Conservation (phyloP, 2,329 filamentous ascomycete genomes). For the Beauveria australis region DNA sequence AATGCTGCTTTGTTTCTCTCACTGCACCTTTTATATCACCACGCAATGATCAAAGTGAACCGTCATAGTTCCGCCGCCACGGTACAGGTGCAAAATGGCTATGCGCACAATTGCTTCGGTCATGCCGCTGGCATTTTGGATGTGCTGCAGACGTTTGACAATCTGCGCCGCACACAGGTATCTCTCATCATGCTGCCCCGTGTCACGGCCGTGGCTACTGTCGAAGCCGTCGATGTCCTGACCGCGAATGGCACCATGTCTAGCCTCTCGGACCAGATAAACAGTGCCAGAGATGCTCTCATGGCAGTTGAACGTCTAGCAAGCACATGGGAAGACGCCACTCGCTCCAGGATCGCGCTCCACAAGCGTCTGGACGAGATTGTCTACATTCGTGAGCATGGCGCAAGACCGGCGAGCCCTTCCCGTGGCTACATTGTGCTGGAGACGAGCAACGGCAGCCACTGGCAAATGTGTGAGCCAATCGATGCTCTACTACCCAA, state of each 20-base stretch:
- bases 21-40: conserved; percentile 60
- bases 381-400: conserved; percentile 25
- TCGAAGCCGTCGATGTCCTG: conserved; percentile 59
- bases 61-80: conserved; percentile 42
- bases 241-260: conserved; percentile 49
- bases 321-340: conserved; percentile 51
- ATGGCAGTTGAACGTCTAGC: conserved; percentile 48
- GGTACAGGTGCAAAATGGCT: conserved; percentile 32
- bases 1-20: conserved; percentile 51
- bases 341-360: conserved; percentile 41
- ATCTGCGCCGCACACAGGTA: conserved; percentile 24
- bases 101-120: conserved; percentile 39
- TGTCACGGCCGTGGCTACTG: conserved; percentile 52
- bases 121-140: conserved; percentile 46
- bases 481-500: conserved; percentile 28
- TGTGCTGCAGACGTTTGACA: conserved; percentile 34
- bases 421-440: conserved; percentile 24
- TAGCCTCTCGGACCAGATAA: conserved; percentile 42
- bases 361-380: conserved; percentile 28
- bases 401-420: conserved; percentile 19
- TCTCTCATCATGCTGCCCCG: conserved; percentile 43
- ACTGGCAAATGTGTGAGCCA: conserved; percentile 29
- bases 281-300: conserved; percentile 44
- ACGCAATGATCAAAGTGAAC: conserved; percentile 56
- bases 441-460: conserved; percentile 20